phyloP scores from a whole-genome alignment of 2,329 filamentous ascomycete genomes.

The Colletotrichum sidae region DNA sequence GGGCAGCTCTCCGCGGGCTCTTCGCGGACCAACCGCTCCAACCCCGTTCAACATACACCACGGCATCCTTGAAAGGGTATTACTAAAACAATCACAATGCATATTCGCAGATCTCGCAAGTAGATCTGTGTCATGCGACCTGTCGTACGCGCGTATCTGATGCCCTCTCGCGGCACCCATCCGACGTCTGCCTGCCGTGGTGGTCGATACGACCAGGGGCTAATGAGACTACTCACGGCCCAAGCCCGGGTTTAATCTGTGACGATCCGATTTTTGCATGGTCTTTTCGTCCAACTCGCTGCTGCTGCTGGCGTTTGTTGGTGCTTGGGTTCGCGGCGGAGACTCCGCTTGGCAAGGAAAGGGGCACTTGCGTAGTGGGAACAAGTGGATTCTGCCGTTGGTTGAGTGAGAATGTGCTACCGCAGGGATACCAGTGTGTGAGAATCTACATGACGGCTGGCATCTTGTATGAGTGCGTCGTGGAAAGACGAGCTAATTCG shows the following conservation, averaged over 20 bases:
- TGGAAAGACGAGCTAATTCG: too few relatives aligned
- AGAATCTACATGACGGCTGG: background rate
- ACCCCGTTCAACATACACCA: too few relatives aligned
- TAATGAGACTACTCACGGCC: background rate
- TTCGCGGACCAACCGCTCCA: too few relatives aligned
- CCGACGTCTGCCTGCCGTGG: constrained; percentile 10
- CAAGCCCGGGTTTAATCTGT: constrained; percentile 18
- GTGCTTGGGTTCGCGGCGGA: constrained; percentile 1
- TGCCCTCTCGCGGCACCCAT: constrained; percentile 4
- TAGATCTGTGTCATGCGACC: constrained; percentile 15
- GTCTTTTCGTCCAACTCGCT: background rate
- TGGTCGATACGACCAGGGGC: background rate
- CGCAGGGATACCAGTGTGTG: too few relatives aligned
- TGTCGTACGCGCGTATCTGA: constrained; percentile 12
- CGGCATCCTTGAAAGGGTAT: too few relatives aligned
- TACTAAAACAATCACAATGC: too few relatives aligned
- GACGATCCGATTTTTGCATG: background rate
- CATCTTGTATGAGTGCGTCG: too few relatives aligned
- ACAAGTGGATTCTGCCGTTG: constrained; percentile 7
- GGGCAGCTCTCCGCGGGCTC: too few relatives aligned
- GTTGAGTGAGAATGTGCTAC: background rate
- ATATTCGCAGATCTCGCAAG: constrained; percentile 4
- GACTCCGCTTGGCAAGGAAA: constrained; percentile 10
- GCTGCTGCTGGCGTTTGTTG: background rate
- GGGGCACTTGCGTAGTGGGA: constrained; percentile 13